phyloP scores from a whole-genome alignment of 441 rosid species.

The Isatis lusitanica region DNA sequence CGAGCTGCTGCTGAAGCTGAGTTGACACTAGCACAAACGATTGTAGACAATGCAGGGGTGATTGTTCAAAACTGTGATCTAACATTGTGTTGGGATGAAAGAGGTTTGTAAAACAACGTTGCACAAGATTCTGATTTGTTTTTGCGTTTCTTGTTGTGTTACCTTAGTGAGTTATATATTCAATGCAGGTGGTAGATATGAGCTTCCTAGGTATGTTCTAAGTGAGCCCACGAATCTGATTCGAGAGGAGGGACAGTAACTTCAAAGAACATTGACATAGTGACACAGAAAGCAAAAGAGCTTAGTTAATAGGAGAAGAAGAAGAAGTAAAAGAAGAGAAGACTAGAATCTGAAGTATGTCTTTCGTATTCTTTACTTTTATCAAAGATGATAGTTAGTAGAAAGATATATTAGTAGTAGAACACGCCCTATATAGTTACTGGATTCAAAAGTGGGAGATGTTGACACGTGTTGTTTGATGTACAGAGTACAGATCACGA shows the following conservation, averaged over 20 bases:
- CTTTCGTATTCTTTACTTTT: not conserved
- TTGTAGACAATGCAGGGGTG: constrained; percentile 59
- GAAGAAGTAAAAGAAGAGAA: not conserved
- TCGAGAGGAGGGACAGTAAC: constrained; percentile 10
- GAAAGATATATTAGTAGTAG: not conserved
- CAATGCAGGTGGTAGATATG: constrained; percentile 56
- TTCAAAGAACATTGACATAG: not conserved
- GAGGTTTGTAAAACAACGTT: constrained; percentile 41
- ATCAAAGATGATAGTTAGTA: not conserved
- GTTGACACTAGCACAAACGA: constrained; percentile 52
- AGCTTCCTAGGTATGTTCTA: constrained; percentile 58
- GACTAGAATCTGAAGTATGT: not conserved
- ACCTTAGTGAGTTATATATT: not conserved
- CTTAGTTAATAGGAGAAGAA: constrained; percentile 2
- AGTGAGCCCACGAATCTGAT: constrained; percentile 63
- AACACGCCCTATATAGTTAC: not conserved
- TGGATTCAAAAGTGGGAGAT: not conserved
- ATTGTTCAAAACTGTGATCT: constrained; percentile 56
- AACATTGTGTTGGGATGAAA: constrained; percentile 65
- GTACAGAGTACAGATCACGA: not conserved
- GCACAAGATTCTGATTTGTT: not conserved
- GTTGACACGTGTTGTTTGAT: constrained; percentile 3
- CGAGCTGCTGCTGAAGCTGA: constrained; percentile 63
- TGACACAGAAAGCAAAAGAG: not conserved
- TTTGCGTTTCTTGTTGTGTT: not conserved